Base-by-base conservation (phyloP, 176 grass and related monocot genomes). In the Triticum monococcum region DNA sequence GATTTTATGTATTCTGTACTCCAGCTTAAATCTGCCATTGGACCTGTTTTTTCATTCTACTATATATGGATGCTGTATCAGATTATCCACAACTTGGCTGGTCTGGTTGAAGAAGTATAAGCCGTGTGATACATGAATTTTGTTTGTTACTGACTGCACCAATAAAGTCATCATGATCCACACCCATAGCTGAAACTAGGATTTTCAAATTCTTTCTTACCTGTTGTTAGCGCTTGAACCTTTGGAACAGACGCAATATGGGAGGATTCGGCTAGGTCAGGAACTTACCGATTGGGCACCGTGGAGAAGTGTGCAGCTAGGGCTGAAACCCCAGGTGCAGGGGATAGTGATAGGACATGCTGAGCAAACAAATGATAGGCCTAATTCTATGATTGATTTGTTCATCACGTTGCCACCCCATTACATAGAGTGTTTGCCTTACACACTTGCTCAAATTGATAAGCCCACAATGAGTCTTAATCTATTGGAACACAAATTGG, bases 151-250 rank as follows among this genome's bases (percentile, higher is more conserved):
- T 33, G 76, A 62, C 45, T 46, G 45, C 3, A 71, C 23, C 50
- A 67, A 75, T 33, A 40, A 40, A 16, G 64, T 69, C 57, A 66
- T 26, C 70, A 75, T 82, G 56, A 56, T 20, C 28, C 50, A 41
- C 23, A 48, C 79, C 72, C 60, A 17, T 60, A 43, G 2, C 22
- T 68, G 45, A 46, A 82, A 77, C 18, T 1, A 22, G 45, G 33
- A 66, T 77, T 24, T 16, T 60, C 56, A 38, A 87, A 57, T 66
- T 81, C n/a, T 82, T 61, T 82, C 43, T 68, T 79, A n/a, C 32
- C 20, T 56, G n/a, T 65, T 35, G 30, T 68, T 68, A 68, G 31
- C 7, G 17, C 66, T 36, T 4, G 66, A 68, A 31, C 33, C 33
- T 36, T 36, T 18, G 30, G 66, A 35, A 68, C 17, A 36, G 31